A percentile compares a stretch with the other conserved stretches of the same genome.
phyloP scores from a whole-genome alignment of 2,329 filamentous ascomycete species.

The Phaeosphaeria sp. region DNA sequence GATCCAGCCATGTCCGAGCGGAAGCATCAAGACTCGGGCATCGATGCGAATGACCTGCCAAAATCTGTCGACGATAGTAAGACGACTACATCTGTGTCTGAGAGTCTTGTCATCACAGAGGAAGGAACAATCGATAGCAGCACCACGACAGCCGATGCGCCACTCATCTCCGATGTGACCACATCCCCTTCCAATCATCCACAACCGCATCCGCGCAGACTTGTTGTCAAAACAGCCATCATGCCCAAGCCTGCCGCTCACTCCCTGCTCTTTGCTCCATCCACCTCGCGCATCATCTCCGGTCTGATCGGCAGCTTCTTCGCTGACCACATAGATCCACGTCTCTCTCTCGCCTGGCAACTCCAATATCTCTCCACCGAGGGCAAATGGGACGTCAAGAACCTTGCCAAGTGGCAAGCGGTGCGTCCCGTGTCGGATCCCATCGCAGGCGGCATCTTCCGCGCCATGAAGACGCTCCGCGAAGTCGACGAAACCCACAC shows the following conservation, averaged over 20 bases:
- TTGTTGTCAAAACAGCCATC: constrained; percentile 70
- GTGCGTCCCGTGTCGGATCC: constrained; percentile 78
- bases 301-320: constrained; percentile 87
- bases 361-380: constrained; percentile 85
- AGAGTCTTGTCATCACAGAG: constrained; percentile 24
- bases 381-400: constrained; percentile 98
- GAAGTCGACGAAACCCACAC: constrained; percentile 87
- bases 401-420: constrained; percentile 87
- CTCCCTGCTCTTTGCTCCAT: constrained; percentile 80
- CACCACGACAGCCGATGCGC: constrained; percentile 17
- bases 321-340: constrained; percentile 73
- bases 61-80: constrained; percentile 22
- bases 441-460: constrained; percentile 76
- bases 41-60: constrained; percentile 40
- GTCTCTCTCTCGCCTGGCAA: constrained; percentile 88
- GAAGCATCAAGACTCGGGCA: constrained; percentile 44
- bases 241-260: constrained; percentile 82
- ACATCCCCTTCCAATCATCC: constrained; percentile 15
- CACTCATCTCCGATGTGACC: constrained; percentile 9
- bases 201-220: constrained; percentile 33
- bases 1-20: constrained; percentile 28
- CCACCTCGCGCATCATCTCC: constrained; percentile 76
- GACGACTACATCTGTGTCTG: constrained; percentile 19
- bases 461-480: constrained; percentile 90
- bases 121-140: constrained; percentile 44